Conservation (phyloP, 1,139 yeast genomes). For the Blastobotrys capitulatus region DNA sequence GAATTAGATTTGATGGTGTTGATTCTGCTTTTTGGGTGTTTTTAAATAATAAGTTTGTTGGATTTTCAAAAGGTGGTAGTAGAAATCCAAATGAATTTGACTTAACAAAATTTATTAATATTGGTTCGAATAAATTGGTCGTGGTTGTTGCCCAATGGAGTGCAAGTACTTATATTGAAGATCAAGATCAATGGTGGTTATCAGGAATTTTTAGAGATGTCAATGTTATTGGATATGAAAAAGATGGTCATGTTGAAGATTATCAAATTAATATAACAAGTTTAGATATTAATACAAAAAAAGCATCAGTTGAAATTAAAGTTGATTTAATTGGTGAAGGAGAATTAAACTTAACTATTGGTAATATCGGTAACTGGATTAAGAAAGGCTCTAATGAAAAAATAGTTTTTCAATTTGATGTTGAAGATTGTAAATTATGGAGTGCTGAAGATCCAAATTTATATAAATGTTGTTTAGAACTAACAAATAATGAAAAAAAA, state of each 20-base stretch:
- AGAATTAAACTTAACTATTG: background rate
- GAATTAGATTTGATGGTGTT: constrained; percentile 36
- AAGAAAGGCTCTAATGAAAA: background rate
- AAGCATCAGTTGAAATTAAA: constrained; percentile 2
- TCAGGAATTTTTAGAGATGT: constrained; percentile 32
- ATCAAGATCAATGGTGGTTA: constrained; percentile 39
- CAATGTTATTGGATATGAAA: constrained; percentile 15
- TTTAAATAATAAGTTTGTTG: constrained; percentile 31
- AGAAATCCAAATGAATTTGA: constrained; percentile 35
- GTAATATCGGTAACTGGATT: constrained; percentile 3
- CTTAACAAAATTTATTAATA: constrained; percentile 1
- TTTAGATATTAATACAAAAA: background rate
- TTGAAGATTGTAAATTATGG: constrained; percentile 29
- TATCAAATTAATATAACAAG: constrained; percentile 16
- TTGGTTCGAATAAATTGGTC: constrained; percentile 14
- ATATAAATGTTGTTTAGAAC: constrained; percentile 24
- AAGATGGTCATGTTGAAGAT: constrained; percentile 22
- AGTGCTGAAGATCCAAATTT: constrained; percentile 35
- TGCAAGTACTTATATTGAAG: constrained; percentile 34
- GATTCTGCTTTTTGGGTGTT: constrained; percentile 34
- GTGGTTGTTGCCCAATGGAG: constrained; percentile 37
- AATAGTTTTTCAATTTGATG: constrained; percentile 11
- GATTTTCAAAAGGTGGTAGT: constrained; percentile 30
- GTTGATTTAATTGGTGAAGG: constrained; percentile 4
- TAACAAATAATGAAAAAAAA: constrained; percentile 8